These are phyloP conservation scores for Metarhizium guizhouense DNA, from an alignment of 2,329 filamentous ascomycete species.

Conservation along the genomic window DNA sequence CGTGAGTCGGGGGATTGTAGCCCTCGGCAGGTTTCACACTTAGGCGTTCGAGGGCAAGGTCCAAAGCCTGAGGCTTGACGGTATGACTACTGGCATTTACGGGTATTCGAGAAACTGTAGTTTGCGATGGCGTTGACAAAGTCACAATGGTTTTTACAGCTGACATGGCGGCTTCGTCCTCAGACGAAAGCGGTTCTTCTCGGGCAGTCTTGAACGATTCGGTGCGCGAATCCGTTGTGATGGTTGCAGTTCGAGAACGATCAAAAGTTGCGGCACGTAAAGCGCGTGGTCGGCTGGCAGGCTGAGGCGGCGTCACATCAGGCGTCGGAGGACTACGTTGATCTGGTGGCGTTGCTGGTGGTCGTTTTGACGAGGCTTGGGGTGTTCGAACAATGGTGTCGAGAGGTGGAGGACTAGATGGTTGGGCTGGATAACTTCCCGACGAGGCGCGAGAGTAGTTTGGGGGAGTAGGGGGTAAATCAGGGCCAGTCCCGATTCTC, in stretches of 20 bases:
- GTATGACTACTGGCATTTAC: slow-evolving; percentile 11
- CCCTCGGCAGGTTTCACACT: slow-evolving; percentile 30
- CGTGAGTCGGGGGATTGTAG: slow-evolving; percentile 32
- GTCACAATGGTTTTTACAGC: slow-evolving; percentile 30
- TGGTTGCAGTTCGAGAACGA: slow-evolving; percentile 45
- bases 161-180: slow-evolving; percentile 42
- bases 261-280: slow-evolving; percentile 39
- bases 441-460: slow-evolving; percentile 51
- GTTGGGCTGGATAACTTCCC: slow-evolving; percentile 34
- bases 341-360: slow-evolving; percentile 53
- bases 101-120: slow-evolving; percentile 31
- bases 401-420: slow-evolving; percentile 31
- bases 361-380: slow-evolving; percentile 27
- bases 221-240: slow-evolving; percentile 50
- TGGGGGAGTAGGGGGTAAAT: slow-evolving; percentile 54
- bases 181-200: slow-evolving; percentile 55
- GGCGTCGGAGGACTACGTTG: slow-evolving; percentile 64
- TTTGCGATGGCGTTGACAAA: slow-evolving; percentile 34
- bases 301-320: slow-evolving; percentile 63
- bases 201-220: slow-evolving; percentile 66
- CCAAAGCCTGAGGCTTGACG: slow-evolving; percentile 25
- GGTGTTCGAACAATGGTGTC: slow-evolving; percentile 29
- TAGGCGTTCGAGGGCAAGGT: slow-evolving; percentile 33
- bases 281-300: slow-evolving; percentile 31
- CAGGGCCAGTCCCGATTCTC: slow-evolving; percentile 35